Base-by-base conservation (phyloP, 176 grass and related monocot genomes). In the Oryza brachyantha region DNA sequence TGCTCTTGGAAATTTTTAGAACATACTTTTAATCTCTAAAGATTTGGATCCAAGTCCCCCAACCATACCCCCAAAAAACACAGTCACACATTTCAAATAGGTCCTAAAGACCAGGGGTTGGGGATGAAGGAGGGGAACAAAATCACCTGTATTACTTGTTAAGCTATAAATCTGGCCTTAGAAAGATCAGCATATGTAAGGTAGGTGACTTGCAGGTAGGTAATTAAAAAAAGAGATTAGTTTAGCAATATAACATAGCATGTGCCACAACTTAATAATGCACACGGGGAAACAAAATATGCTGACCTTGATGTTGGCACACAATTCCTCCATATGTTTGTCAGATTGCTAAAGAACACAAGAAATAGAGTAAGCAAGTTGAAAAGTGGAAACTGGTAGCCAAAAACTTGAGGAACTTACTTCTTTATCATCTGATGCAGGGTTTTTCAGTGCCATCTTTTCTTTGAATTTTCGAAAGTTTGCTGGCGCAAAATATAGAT, bases 381-480 rank as follows among this genome's bases (percentile, higher is more conserved):
- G 16, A 55, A 71, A 59, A 42, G 59, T 25, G 70, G 66, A 66
- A 69, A 9, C 75, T 22, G 46, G 55, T 19, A 25, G 22, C 22
- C 64, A 80, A 50, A 79, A 80, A 50, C 19, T 12, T 22, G 6
- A 41, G 48, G 76, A 25, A 60, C 70, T 84, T 87, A 94, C 95
- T 78, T 94, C 42, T 61, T 83, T 92, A 83, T 86, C 86, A 60
- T 90, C 82, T 42, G 62, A 37, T 13, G 75, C 14, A 45, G 87
- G 79, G 89, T 83, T 94, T 77, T 93, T 89, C 1, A 85, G 29
- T 12, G 64, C 45, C 85, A 94, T 94, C 66, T 89, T 90, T 79
- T 98, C 92, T 77, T 98, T 98, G 63, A 94, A 98, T 83, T 98
- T 98, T 29, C 90, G 84, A 71, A 93, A 84, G 85, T 89, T 98